phyloP scores from a whole-genome alignment of 169 alveolate genomes.

The Plasmodium fragile region DNA sequence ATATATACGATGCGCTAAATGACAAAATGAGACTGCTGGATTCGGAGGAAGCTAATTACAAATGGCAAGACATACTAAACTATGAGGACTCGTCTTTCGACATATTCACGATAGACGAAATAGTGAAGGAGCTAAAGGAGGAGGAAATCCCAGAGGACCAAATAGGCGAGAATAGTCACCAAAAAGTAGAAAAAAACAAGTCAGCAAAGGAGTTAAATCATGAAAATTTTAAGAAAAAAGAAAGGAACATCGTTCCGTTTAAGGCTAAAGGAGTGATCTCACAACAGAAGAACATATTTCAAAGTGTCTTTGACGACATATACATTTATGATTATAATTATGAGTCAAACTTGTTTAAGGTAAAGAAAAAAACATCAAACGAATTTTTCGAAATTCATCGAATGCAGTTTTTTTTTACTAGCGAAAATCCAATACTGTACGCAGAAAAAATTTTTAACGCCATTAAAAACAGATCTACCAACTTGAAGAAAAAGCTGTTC shows the following conservation, averaged over 20 bases:
- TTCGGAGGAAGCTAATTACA: conserved; percentile 47
- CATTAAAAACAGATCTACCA: conserved; percentile 61
- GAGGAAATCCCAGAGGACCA: conserved; percentile 26
- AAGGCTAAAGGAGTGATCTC: conserved; percentile 75
- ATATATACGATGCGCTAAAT: conserved; percentile 56
- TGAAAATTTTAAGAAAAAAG: conserved; percentile 21
- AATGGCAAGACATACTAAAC: conserved; percentile 73
- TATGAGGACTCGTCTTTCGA: conserved; percentile 72
- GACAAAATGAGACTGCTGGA: conserved; percentile 49
- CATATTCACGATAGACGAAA: conserved; percentile 66
- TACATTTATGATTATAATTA: conserved; percentile 62
- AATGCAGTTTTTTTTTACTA: conserved; percentile 75
- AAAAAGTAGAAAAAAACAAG: conserved; percentile 17
- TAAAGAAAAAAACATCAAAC: conserved; percentile 42
- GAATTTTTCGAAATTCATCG: conserved; percentile 65
- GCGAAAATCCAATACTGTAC: conserved; percentile 60
- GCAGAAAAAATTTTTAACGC: conserved; percentile 62
- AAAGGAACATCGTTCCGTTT: conserved; percentile 35
- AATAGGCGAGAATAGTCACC: not conserved
- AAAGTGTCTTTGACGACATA: conserved; percentile 71
- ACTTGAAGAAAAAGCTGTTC: conserved; percentile 34
- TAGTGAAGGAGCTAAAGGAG: conserved; percentile 64
- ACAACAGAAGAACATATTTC: conserved; percentile 13
- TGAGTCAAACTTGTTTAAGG: conserved; percentile 61
- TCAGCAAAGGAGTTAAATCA: not conserved